Conservation (phyloP, 2,329 filamentous ascomycete genomes). For the Fusarium sp. region DNA sequence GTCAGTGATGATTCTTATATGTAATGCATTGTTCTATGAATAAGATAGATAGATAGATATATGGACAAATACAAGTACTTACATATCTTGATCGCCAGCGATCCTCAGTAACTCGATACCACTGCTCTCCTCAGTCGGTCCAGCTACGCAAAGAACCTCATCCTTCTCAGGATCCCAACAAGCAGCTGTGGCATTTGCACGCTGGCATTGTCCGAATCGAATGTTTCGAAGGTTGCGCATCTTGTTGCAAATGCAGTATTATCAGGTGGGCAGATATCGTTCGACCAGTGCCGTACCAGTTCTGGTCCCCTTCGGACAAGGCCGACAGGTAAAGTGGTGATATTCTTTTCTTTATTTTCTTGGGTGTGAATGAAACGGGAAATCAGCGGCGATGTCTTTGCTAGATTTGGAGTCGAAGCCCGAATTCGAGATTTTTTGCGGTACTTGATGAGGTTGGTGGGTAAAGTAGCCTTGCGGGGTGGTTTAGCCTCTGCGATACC, state of each 20-base stretch:
- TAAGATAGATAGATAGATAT: background rate
- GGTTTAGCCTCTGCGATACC: conserved; percentile 10
- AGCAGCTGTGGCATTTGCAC: conserved; percentile 74
- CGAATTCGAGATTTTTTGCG: conserved; percentile 44
- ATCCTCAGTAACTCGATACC: conserved; percentile 77
- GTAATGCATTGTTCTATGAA: background rate
- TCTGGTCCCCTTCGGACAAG: conserved; percentile 38
- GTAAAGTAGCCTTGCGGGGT: conserved; percentile 24
- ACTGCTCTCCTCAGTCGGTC: conserved; percentile 76
- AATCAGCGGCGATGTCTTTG: conserved; percentile 37
- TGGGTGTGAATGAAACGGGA: conserved; percentile 43
- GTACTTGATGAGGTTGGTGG: conserved; percentile 35
- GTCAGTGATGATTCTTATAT: conserved; percentile 15
- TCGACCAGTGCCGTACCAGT: conserved; percentile 29
- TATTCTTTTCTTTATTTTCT: conserved; percentile 10
- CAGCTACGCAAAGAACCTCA: conserved; percentile 84
- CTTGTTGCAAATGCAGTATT: conserved; percentile 27
- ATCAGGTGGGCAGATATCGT: conserved; percentile 40
- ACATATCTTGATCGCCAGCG: conserved; percentile 58
- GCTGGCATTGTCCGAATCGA: conserved; percentile 73
- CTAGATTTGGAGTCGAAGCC: conserved; percentile 42
- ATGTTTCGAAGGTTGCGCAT: conserved; percentile 94
- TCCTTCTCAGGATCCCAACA: conserved; percentile 88
- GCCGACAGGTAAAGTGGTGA: conserved; percentile 29
- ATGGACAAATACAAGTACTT: conserved; percentile 40